Conservation (phyloP, 306 rosid species). For the Dalbergia oliveri region DNA sequence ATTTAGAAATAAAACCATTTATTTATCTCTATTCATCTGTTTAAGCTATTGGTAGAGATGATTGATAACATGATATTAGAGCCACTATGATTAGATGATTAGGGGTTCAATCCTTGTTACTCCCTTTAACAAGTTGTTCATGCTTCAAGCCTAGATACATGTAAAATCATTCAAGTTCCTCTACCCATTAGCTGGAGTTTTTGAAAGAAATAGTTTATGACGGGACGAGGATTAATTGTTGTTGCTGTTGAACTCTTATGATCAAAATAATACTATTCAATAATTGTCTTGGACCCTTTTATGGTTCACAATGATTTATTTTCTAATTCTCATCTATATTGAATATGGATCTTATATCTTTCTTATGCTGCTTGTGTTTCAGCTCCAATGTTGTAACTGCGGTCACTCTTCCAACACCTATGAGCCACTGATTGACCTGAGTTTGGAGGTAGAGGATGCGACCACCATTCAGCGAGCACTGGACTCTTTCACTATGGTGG, state of each 20-base stretch:
- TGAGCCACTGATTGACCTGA: conserved; percentile 68
- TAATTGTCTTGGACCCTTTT: not conserved
- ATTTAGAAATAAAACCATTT: no score
- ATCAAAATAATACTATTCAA: conserved; percentile 13
- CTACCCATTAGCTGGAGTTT: no score
- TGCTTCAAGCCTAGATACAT: no score
- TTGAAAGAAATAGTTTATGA: no score
- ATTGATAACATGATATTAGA: no score
- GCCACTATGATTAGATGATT: no score
- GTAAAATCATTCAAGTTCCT: no score
- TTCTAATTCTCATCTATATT: not conserved
- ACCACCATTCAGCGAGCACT: conserved; percentile 58
- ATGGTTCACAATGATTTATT: not conserved
- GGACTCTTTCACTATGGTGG: conserved; percentile 66
- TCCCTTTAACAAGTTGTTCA: no score
- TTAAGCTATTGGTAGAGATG: no score
- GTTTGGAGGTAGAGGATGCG: conserved; percentile 67
- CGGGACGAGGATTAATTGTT: no score
- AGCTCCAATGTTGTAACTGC: conserved; percentile 71
- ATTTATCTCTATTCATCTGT: no score
- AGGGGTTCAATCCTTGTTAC: no score
- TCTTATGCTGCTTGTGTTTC: conserved; percentile 37
- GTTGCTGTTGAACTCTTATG: not conserved
- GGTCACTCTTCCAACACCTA: conserved; percentile 60
- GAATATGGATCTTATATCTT: not conserved